These are phyloP conservation scores for Alternaria sp. DNA, from an alignment of 2,329 filamentous ascomycete genomes.

Conservation along the genomic window DNA sequence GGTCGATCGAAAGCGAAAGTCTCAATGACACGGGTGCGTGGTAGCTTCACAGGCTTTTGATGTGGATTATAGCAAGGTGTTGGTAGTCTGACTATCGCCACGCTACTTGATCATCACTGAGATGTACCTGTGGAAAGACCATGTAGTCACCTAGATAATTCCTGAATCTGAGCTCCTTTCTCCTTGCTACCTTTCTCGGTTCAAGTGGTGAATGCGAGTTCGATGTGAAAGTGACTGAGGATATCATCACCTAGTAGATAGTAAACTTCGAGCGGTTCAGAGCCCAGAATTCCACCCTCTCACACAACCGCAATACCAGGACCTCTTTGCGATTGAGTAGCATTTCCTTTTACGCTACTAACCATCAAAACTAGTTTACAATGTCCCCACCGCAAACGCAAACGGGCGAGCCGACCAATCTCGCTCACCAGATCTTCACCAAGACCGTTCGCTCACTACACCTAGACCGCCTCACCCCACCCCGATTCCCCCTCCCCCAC, in stretches of 20 bases:
- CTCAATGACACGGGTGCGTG: background rate
- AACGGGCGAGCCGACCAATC: background rate
- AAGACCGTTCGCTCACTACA: slow-evolving; percentile 7
- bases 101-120: no score
- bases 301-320: background rate
- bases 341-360: background rate
- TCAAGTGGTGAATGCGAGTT: background rate
- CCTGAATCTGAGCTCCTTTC: background rate
- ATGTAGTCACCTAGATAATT: background rate
- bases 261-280: background rate
- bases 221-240: background rate
- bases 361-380: background rate
- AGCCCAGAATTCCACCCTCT: background rate
- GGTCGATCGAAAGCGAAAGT: background rate
- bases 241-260: background rate
- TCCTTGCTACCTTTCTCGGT: background rate
- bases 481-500: background rate
- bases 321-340: background rate
- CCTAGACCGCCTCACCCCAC: slow-evolving; percentile 1
- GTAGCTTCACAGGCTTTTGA: background rate
- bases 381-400: background rate
- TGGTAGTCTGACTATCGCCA: background rate
- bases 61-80: background rate
- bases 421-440: slow-evolving; percentile 1
- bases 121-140: fast-evolving